Evolutionary conservation across 202 grass and related monocot species (phyloP), one percentile per base, ranked within the genome.

Genomic region (Hordeum pubiflorum): DNA sequence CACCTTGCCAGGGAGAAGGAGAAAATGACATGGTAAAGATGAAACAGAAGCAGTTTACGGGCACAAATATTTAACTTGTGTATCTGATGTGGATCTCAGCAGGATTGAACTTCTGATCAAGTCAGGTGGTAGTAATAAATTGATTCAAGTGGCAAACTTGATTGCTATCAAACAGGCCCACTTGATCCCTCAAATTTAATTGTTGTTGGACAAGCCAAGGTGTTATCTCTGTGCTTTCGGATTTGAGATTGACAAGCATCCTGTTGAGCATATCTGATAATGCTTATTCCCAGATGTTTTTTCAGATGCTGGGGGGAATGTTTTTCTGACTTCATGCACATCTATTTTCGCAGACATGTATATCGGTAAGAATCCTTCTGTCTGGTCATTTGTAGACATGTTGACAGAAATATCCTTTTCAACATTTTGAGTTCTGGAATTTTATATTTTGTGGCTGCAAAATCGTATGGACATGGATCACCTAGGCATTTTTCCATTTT

Each of bases 361-460:
- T 69, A 27, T 39, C 9, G 10, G 24, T 80, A 41, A 39, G 41
- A 84, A 88, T 80, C 31, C 55, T 84, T 70, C 14, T 84, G 61
- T 76, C 40, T 84, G 58, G 54, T 32, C 32, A 84, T 69, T 76
- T 80, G 4, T 80, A 80, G 76, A 38, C 72, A 84, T 54, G 13
- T 1, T 74, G 23, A 75, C 36, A 83, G 14, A 60, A 75, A 63
- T 31, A 69, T 62, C 54, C 39, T 69, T 80, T 75, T 70, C 79
- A 72, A 67, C 58, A 50, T 75, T 37, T 26, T 72, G 62, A 72
- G 55, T 46, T 63, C 39, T 37, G 13, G 12, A 65, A 21, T 75
- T 65, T 55, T 20, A n/a, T 74, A 48, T 36, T 72, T 75, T 81
- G 67, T 80, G 55, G 50, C 69, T 76, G 63, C 72, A 81, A 56